Conservation (phyloP, 2,329 filamentous ascomycete genomes). For the Stagonosporopsis vannaccii region DNA sequence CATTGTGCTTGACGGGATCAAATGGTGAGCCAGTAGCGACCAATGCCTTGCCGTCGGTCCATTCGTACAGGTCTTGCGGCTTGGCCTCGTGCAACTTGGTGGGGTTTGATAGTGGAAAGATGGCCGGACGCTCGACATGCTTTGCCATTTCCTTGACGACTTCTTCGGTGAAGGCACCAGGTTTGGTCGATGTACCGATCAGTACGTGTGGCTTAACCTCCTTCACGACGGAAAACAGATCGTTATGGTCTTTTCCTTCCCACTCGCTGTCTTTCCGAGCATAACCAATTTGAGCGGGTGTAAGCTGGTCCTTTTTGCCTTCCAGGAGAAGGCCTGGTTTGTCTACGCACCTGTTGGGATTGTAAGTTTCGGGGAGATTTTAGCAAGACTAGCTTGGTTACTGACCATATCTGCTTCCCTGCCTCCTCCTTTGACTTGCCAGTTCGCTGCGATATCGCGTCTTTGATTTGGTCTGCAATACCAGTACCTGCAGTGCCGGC, state of each 20-base stretch:
- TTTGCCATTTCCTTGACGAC: conserved; percentile 77
- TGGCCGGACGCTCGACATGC: conserved; percentile 78
- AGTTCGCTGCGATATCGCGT: conserved; percentile 76
- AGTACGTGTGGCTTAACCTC: conserved; percentile 80
- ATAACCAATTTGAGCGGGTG: conserved; percentile 71
- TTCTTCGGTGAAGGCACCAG: conserved; percentile 77
- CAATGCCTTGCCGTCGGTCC: conserved; percentile 79
- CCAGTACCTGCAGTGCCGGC: conserved; percentile 83
- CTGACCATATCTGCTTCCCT: conserved; percentile 74
- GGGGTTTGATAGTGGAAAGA: conserved; percentile 87
- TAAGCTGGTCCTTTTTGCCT: conserved; percentile 66
- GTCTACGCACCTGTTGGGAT: conserved; percentile 68
- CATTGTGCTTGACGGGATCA: conserved; percentile 69
- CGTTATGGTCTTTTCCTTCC: conserved; percentile 62
- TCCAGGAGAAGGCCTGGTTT: conserved; percentile 78
- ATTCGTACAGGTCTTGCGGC: conserved; percentile 76
- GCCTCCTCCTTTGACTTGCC: conserved; percentile 76
- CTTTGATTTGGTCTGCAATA: conserved; percentile 83
- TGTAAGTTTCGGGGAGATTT: background rate
- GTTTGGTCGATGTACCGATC: conserved; percentile 82
- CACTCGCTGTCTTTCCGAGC: conserved; percentile 71
- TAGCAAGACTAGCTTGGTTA: fast-evolving
- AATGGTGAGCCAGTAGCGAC: conserved; percentile 88
- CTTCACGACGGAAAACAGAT: conserved; percentile 72
- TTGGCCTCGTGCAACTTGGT: conserved; percentile 83